These are phyloP conservation scores for Corinectria fuckeliana DNA, from an alignment of 2,329 filamentous ascomycete genomes.

Conservation along the genomic window DNA sequence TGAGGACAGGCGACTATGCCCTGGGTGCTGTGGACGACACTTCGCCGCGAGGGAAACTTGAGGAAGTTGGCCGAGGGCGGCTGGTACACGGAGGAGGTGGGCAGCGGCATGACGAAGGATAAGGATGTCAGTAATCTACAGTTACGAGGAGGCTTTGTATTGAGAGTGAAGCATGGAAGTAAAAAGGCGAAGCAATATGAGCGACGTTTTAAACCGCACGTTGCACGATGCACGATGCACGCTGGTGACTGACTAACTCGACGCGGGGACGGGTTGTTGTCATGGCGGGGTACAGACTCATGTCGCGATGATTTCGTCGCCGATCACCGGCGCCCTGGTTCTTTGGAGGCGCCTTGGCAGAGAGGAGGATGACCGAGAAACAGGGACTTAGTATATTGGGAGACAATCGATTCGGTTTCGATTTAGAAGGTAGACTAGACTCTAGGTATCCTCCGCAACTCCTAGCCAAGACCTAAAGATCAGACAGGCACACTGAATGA, in stretches of 20 bases:
- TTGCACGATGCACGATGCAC: not conserved
- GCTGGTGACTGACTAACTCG: not conserved
- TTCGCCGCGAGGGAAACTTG: slow-evolving; percentile 79
- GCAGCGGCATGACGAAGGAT: slow-evolving; percentile 51
- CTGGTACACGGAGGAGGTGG: slow-evolving; percentile 55
- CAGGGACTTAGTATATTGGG: not conserved
- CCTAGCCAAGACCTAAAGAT: not conserved
- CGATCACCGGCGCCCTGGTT: slow-evolving; percentile 26
- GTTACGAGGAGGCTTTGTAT: not conserved
- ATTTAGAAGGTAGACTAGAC: not conserved
- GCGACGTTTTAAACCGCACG: not conserved
- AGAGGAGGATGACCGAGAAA: not conserved
- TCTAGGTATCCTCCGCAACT: not conserved
- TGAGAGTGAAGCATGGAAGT: not conserved
- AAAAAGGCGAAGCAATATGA: not conserved
- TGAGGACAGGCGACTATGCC: slow-evolving; percentile 92
- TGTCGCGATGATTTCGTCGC: slow-evolving; percentile 16
- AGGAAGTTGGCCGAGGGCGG: slow-evolving; percentile 58
- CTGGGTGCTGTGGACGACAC: slow-evolving; percentile 90
- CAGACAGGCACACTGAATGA: not conserved
- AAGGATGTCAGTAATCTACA: not conserved
- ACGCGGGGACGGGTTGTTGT: not conserved
- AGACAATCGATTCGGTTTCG: not conserved
- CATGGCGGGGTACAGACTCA: slow-evolving; percentile 1
- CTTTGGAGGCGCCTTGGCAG: slow-evolving; percentile 12